Conservation (phyloP, 208 protist species). For the Acanthamoeba culbertsoni region DNA sequence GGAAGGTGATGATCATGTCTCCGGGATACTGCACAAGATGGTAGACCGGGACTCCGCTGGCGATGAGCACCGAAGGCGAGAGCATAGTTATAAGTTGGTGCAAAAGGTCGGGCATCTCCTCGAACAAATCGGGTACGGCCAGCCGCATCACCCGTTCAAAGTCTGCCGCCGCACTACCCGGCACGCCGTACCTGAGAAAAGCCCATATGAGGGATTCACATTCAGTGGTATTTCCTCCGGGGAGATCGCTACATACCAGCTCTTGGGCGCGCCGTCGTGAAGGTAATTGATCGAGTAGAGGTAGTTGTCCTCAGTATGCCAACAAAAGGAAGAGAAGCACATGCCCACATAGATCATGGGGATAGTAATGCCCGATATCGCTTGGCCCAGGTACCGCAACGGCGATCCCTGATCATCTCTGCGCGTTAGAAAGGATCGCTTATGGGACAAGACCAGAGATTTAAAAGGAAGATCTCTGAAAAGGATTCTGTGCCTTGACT, state of each 20-base stretch:
- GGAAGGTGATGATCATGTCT: constrained; percentile 85
- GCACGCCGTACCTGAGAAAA: constrained; percentile 55
- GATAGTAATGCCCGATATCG: constrained; percentile 53
- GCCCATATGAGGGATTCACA: not conserved
- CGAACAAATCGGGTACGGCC: constrained; percentile 65
- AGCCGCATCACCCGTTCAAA: constrained; percentile 77
- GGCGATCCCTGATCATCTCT: not conserved
- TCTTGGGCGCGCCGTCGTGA: constrained; percentile 80
- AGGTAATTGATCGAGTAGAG: constrained; percentile 85
- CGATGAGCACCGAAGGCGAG: constrained; percentile 63
- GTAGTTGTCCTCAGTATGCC: constrained; percentile 85
- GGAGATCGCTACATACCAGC: constrained; percentile 75
- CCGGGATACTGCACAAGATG: constrained; percentile 70
- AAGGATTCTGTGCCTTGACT: not conserved
- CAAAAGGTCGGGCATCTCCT: constrained; percentile 79
- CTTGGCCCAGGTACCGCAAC: constrained; percentile 34
- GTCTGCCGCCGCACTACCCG: not conserved
- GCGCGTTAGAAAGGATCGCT: not conserved
- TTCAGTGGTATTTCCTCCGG: not conserved
- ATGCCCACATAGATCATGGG: constrained; percentile 83
- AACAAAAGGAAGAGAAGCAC: constrained; percentile 83
- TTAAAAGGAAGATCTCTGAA: not conserved
- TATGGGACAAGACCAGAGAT: not conserved
- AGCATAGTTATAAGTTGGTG: constrained; percentile 81
- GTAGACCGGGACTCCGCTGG: constrained; percentile 69